A percentile compares a stretch with the other conserved stretches of the same genome.
These are phyloP conservation scores for Phytophthora litchii DNA, from an alignment of 352 stramenopile genomes.

Conservation along the genomic window DNA sequence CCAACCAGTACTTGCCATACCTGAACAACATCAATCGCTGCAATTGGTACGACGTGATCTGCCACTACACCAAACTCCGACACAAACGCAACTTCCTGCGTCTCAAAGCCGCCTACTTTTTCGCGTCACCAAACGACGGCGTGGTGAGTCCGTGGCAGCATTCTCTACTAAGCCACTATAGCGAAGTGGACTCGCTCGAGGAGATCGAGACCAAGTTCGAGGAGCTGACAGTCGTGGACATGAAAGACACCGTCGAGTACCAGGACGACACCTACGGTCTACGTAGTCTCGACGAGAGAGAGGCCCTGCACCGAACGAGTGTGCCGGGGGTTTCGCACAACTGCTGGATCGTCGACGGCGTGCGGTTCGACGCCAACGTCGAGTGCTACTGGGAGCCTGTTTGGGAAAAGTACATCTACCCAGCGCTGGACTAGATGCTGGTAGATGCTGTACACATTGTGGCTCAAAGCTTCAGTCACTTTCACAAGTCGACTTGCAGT, in stretches of 20 bases:
- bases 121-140: conserved; percentile 40
- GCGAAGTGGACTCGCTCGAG: conserved; percentile 27
- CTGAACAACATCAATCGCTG: conserved; percentile 42
- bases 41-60: conserved; percentile 7
- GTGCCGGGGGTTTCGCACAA: conserved; percentile 34
- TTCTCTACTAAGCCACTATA: conserved; percentile 38
- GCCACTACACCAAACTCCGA: conserved; percentile 23
- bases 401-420: conserved; percentile 88
- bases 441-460: too few relatives aligned
- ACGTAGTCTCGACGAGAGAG: conserved; percentile 33
- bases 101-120: conserved; percentile 43
- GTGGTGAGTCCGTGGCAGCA: conserved; percentile 46
- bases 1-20: conserved; percentile 44
- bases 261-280: conserved; percentile 40
- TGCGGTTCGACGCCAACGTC: conserved; percentile 79
- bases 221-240: conserved; percentile 24
- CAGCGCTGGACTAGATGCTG: too few relatives aligned
- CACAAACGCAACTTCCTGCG: conserved; percentile 48
- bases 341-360: conserved; percentile 50
- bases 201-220: conserved; percentile 28
- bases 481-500: too few relatives aligned
- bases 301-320: conserved; percentile 18
- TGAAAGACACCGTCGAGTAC: conserved; percentile 39
- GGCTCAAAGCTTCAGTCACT: conserved; percentile 32
- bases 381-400: conserved; percentile 70